phyloP scores from a whole-genome alignment of 2,329 filamentous ascomycete species.

The Passalora sequoiae region DNA sequence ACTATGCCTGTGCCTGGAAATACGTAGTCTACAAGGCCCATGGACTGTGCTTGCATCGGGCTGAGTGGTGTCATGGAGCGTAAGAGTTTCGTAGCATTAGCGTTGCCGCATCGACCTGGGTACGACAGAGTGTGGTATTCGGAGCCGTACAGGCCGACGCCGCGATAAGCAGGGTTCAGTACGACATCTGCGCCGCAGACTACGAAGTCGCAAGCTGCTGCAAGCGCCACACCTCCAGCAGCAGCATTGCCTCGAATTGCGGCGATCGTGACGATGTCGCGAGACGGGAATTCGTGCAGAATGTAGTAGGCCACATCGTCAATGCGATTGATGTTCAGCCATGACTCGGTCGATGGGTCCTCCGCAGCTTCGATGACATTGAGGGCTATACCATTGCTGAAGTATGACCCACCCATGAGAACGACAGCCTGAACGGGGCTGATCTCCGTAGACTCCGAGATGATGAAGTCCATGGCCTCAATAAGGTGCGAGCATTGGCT shows the following conservation, averaged over 20 bases:
- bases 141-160: slow-evolving; percentile 35
- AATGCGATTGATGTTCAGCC: slow-evolving; percentile 44
- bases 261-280: slow-evolving; percentile 37
- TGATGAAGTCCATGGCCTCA: slow-evolving; percentile 36
- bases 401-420: slow-evolving; percentile 41
- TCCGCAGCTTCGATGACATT: slow-evolving; percentile 41
- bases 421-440: slow-evolving; percentile 35
- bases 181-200: slow-evolving; percentile 38
- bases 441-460: slow-evolving; percentile 28
- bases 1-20: slow-evolving; percentile 32
- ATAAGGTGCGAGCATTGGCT: slow-evolving; percentile 37
- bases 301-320: slow-evolving; percentile 40
- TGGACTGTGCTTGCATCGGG: slow-evolving; percentile 35
- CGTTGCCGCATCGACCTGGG: slow-evolving; percentile 35
- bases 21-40: slow-evolving; percentile 40
- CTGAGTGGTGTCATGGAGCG: slow-evolving; percentile 39
- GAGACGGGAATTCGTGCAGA: slow-evolving; percentile 36
- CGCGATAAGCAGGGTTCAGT: slow-evolving; percentile 42
- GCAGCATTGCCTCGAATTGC: slow-evolving; percentile 41
- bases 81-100: slow-evolving; percentile 32
- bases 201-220: slow-evolving; percentile 36
- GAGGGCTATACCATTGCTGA: slow-evolving; percentile 43
- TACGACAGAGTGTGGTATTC: slow-evolving; percentile 43
- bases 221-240: slow-evolving; percentile 42
- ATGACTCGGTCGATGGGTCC: slow-evolving; percentile 39